These are phyloP conservation scores for Fusarium napiforme DNA, from an alignment of 2,329 filamentous ascomycete species.

Conservation along the genomic window DNA sequence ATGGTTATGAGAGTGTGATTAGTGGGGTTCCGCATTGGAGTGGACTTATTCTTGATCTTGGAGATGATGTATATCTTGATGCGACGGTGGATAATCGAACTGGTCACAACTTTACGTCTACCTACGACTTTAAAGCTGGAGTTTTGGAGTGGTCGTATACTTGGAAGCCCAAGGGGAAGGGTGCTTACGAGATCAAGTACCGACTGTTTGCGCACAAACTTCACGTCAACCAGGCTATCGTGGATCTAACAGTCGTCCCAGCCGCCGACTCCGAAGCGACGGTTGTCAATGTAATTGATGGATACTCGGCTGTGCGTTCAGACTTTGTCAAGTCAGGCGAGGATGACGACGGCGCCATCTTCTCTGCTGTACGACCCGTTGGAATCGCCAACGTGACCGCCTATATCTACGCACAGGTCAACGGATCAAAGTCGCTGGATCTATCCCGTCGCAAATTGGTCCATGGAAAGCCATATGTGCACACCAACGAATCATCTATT, in stretches of 20 bases:
- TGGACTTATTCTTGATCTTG: background rate
- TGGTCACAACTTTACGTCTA: background rate
- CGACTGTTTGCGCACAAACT: background rate
- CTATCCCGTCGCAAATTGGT: background rate
- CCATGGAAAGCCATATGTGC: background rate
- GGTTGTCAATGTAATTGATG: background rate
- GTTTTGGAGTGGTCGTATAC: background rate
- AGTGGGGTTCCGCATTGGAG: background rate
- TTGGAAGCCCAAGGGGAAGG: background rate
- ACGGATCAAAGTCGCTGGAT: background rate
- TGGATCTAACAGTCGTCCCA: background rate
- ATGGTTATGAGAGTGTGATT: background rate
- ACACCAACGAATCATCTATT: background rate
- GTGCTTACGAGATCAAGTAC: background rate
- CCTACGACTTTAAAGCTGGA: background rate
- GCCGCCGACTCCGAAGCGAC: background rate
- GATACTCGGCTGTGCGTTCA: slow-evolving; percentile 2
- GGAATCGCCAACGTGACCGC: slow-evolving; percentile 1
- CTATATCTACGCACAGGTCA: background rate
- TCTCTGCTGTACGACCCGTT: background rate
- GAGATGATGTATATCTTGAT: background rate
- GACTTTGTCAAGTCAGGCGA: background rate
- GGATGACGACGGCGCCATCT: background rate
- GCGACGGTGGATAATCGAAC: background rate
- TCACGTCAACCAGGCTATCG: background rate